These are phyloP conservation scores for Neonectria neomacrospora DNA, from an alignment of 2,329 filamentous ascomycete species.

Conservation along the genomic window DNA sequence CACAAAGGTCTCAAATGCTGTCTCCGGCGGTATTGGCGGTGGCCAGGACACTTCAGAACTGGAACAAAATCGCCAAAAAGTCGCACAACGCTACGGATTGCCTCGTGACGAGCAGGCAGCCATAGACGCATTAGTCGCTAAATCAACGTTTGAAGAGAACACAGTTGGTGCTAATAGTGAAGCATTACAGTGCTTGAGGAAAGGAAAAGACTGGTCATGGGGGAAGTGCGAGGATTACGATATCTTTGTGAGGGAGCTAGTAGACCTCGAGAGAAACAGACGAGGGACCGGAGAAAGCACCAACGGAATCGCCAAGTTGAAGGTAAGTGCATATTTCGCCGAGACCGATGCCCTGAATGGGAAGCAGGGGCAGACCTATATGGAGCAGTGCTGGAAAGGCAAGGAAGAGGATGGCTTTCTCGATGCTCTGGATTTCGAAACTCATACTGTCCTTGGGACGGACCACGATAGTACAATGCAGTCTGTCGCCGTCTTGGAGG, in stretches of 20 bases:
- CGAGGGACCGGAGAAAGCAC: neutral
- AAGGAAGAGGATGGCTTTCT: constrained; percentile 8
- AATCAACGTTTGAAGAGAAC: constrained; percentile 31
- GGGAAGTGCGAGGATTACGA: constrained; percentile 27
- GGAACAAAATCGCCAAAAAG: constrained; percentile 19
- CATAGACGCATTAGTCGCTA: constrained; percentile 18
- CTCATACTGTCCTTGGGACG: constrained; percentile 12
- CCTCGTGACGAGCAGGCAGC: constrained; percentile 18
- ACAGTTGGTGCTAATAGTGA: constrained; percentile 36
- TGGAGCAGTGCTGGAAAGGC: constrained; percentile 32
- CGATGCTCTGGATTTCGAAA: constrained; percentile 30
- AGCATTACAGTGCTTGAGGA: constrained; percentile 31
- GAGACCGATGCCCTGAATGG: constrained; percentile 32
- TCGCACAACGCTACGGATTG: constrained; percentile 23
- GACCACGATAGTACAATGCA: constrained; percentile 33
- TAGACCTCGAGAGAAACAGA: constrained; percentile 1
- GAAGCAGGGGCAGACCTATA: constrained; percentile 29
- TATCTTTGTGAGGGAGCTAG: constrained; percentile 24
- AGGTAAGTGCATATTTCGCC: constrained; percentile 28
- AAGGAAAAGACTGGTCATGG: constrained; percentile 28
- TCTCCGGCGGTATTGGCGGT: constrained; percentile 6
- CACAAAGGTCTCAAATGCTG: constrained; percentile 15
- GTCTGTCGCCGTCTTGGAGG: constrained; percentile 21
- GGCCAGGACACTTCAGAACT: constrained; percentile 7
- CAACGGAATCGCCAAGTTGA: constrained; percentile 7